Conservation (phyloP, 2,329 filamentous ascomycete species). For the Berkeleyomyces basicola region DNA sequence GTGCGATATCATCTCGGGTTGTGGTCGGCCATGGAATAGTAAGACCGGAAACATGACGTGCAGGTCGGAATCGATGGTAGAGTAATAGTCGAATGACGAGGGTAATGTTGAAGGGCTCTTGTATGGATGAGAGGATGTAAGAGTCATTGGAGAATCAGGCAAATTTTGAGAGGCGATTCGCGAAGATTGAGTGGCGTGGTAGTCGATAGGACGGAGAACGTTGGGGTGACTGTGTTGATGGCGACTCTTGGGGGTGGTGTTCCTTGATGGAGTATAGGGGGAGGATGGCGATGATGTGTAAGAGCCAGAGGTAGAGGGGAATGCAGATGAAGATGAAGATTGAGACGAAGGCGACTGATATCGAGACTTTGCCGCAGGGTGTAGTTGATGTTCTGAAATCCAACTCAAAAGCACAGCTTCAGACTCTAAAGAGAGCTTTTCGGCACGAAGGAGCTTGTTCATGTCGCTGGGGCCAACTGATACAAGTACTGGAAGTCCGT, state of each 20-base stretch:
- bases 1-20: slow-evolving; percentile 12
- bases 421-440: slow-evolving; percentile 9
- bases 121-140: not conserved
- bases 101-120: not conserved
- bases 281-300: not conserved
- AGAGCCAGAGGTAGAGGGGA: not conserved
- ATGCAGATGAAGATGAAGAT: not conserved
- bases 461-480: slow-evolving; percentile 11
- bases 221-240: not conserved
- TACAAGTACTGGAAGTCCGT: slow-evolving; percentile 10
- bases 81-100: not conserved
- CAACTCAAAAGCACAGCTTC: slow-evolving; percentile 10
- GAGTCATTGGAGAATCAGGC: not conserved
- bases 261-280: no score
- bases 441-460: slow-evolving; percentile 5
- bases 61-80: slow-evolving; percentile 6
- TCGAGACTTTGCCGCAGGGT: not conserved
- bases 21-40: slow-evolving; percentile 9
- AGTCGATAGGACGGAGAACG: not conserved
- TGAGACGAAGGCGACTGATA: not conserved
- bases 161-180: not conserved
- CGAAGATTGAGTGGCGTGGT: not conserved
- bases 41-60: slow-evolving; percentile 12
- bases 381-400: slow-evolving; percentile 8
- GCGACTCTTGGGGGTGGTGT: no score